These are phyloP conservation scores for Syncephalis fuscata DNA, from an alignment of 371 early-diverging fungal genomes.

Conservation along the genomic window DNA sequence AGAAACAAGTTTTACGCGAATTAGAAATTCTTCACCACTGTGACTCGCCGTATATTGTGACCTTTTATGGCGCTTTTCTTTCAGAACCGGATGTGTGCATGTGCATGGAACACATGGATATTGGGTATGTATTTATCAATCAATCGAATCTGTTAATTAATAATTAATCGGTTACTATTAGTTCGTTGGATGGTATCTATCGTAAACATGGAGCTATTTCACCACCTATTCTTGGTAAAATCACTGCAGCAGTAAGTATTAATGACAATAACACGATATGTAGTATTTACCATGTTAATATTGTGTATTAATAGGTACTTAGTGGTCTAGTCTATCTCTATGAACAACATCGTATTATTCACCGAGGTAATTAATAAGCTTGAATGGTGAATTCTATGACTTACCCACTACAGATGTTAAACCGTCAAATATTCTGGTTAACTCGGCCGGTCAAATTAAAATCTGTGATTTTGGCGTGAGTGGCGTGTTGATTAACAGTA, in stretches of 20 bases:
- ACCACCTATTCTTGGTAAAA: slow-evolving; percentile 55
- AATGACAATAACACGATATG: background rate
- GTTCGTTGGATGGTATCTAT: slow-evolving; percentile 62
- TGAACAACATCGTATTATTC: slow-evolving; percentile 1
- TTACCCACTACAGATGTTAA: background rate
- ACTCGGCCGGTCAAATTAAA: background rate
- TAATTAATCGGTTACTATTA: too few species aligned
- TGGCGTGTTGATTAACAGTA: background rate
- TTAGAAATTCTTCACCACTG: slow-evolving; percentile 77
- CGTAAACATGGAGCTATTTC: slow-evolving; percentile 60
- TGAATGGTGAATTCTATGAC: background rate
- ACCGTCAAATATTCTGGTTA: background rate
- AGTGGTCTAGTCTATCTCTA: background rate
- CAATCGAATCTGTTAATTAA: too few species aligned
- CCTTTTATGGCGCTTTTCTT: slow-evolving; percentile 76
- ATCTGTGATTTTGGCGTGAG: slow-evolving; percentile 1
- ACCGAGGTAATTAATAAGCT: background rate
- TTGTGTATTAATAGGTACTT: slow-evolving; percentile 2
- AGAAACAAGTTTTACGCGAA: slow-evolving; percentile 75
- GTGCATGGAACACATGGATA: slow-evolving; percentile 86
- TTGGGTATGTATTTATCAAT: slow-evolving; percentile 27
- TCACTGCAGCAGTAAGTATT: slow-evolving; percentile 45
- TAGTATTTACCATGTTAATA: background rate
- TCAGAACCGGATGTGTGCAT: slow-evolving; percentile 65
- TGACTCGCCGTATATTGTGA: slow-evolving; percentile 67